Evolutionary conservation across 2,329 filamentous ascomycete species (phyloP).

Genomic region (Sporothrix luriei): DNA sequence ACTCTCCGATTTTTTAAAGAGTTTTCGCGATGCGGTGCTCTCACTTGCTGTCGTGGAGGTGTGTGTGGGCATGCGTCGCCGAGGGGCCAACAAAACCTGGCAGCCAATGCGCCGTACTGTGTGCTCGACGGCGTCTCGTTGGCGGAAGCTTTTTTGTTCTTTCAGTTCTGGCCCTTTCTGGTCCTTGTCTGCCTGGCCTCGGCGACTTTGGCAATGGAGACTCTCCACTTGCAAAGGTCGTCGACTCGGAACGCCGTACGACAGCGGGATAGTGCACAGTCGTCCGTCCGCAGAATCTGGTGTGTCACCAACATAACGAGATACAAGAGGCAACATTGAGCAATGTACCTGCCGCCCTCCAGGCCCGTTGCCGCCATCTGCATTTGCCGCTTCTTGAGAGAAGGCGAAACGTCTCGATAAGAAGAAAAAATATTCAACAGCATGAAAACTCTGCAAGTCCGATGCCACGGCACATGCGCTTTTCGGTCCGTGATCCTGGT

Average conservation of each 20-base stretch:
- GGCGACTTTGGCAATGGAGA: not conserved
- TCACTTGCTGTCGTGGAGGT: slow-evolving; percentile 1
- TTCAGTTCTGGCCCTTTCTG: slow-evolving; percentile 7
- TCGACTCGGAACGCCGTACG: not conserved
- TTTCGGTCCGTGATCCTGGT: slow-evolving; percentile 18
- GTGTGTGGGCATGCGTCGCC: not conserved
- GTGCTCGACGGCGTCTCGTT: slow-evolving; percentile 10
- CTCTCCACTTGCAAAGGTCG: not conserved
- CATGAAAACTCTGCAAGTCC: slow-evolving; percentile 14
- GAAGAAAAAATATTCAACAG: no score
- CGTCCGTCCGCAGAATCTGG: slow-evolving; percentile 1
- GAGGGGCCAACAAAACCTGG: not conserved
- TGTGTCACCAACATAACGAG: not conserved
- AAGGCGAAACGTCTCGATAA: no score
- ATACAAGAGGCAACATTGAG: not conserved
- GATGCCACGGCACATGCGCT: slow-evolving; percentile 5
- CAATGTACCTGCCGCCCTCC: not conserved
- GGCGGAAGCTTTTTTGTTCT: not conserved
- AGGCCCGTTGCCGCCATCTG: not conserved
- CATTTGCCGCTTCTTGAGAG: not conserved
- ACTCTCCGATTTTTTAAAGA: slow-evolving; percentile 13
- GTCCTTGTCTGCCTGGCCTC: not conserved
- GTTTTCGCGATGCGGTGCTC: slow-evolving; percentile 14
- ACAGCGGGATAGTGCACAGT: slow-evolving; percentile 9
- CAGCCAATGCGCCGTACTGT: slow-evolving; percentile 14